Evolutionary conservation across 768 basidiomycete species (phyloP), one percentile per base, ranked within the genome.

Genomic region (Pleurotus tuber-regium): DNA sequence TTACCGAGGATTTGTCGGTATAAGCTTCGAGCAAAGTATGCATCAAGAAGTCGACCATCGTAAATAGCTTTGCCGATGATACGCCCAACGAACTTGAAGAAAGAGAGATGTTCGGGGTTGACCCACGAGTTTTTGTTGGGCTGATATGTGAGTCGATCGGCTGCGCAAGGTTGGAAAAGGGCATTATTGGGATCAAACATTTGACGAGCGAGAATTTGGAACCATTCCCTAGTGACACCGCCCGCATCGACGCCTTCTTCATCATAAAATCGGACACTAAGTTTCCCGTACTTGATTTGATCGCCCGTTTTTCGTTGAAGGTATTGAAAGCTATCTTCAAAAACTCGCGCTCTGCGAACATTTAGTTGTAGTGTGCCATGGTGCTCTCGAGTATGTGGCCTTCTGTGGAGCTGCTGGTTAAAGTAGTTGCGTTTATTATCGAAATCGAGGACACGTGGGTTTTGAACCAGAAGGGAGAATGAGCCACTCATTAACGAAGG

Each of bases 131-230:
- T 87, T 65, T 92, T 89, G 73, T 93, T 92, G 1, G 96, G 95
- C 68, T 98, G 97, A 62, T 98, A 99, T 1, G 96, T 97, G 47
- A 91, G 79, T 60, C 86, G 83, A 68, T 97, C 97, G 3, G 93
- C 95, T 0, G 93, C 94, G 64, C 93, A 97, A 14, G 97, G 96
- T 64, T 98, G 93, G 83, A 99, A 99, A 23, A 98, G 79, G 4
- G 94, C 96, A 60, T 97, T 97, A 70, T 96, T 92, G 21, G 97
- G 96, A 66, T 99, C 93, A 70, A 99, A 99, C 89, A 99, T 99
- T 67, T 97, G 94, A 44, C 94, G 82, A 1, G 97, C 95, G 14
- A 99, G 83, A 46, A 97, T 96, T 61, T 94, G 91, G 85, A 95
- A 98, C 94, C 95, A 98, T 71, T 98, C 95, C 53, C 96, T 81